A percentile compares a stretch with the other conserved stretches of the same genome.
Evolutionary conservation across 169 alveolate genomes (phyloP).

Genomic region (Perkinsus chesapeaki): DNA sequence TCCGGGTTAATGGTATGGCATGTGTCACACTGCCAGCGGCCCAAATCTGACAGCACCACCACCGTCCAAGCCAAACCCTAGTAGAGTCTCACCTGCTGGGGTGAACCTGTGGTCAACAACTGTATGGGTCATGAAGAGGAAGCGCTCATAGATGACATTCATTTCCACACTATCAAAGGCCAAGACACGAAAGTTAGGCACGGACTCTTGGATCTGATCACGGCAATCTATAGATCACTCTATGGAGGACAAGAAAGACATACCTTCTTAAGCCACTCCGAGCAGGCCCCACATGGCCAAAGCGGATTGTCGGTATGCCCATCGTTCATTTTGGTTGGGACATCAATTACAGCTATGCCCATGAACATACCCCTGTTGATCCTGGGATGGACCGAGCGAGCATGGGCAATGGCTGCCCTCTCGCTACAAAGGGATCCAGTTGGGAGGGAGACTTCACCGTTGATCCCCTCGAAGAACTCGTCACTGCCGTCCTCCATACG

Average conservation of each 20-base stretch:
- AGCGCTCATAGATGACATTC: not conserved
- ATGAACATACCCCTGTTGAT: not conserved
- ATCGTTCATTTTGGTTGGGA: not conserved
- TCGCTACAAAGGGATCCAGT: not conserved
- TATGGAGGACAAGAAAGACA: too few relatives aligned
- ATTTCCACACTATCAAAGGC: not conserved
- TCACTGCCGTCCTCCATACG: conserved; percentile 1
- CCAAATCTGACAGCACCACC: not conserved
- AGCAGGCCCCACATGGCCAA: not conserved
- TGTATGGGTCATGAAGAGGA: not conserved
- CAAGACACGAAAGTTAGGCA: not conserved
- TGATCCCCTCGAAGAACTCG: not conserved
- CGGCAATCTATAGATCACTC: too few relatives aligned
- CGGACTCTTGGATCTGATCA: not conserved
- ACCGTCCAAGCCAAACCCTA: not conserved
- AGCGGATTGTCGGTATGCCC: not conserved
- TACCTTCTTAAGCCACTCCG: not conserved
- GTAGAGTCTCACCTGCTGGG: not conserved
- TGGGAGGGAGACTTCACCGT: not conserved
- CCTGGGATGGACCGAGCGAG: not conserved
- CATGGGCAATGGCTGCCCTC: not conserved
- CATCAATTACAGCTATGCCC: not conserved
- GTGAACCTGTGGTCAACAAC: not conserved
- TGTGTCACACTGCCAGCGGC: not conserved
- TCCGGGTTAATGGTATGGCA: not conserved